phyloP scores from a whole-genome alignment of 805 yeast genomes.

The Komagataella populi region DNA sequence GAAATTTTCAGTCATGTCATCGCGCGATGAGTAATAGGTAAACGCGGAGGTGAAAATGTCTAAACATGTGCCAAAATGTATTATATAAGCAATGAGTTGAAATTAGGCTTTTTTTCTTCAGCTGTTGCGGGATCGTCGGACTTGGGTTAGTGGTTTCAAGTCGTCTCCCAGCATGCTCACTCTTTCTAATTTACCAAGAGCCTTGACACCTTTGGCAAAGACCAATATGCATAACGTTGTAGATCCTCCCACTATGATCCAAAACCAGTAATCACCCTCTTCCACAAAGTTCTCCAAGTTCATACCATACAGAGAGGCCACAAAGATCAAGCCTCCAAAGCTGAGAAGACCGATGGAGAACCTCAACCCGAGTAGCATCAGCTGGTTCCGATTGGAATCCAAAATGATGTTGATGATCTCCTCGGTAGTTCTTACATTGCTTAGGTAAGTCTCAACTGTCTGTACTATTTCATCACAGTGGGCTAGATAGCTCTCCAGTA shows the following conservation, averaged over 20 bases:
- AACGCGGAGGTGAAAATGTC: neutral
- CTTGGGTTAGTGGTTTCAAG: neutral
- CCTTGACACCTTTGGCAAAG: conserved; percentile 38
- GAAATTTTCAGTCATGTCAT: neutral
- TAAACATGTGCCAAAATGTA: neutral
- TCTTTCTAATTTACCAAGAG: conserved; percentile 52
- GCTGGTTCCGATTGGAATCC: conserved; percentile 87
- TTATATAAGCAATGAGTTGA: neutral
- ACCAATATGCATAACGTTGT: conserved; percentile 25
- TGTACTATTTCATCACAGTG: conserved; percentile 93
- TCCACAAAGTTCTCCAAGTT: conserved; percentile 87
- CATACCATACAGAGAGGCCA: conserved; percentile 92
- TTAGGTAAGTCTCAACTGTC: conserved; percentile 58
- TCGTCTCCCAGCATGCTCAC: conserved; percentile 35
- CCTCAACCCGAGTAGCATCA: conserved; percentile 76
- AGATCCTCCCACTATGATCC: conserved; percentile 31
- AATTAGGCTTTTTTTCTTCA: neutral
- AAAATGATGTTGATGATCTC: conserved; percentile 87
- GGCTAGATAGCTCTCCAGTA: conserved; percentile 80
- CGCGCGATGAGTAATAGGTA: neutral
- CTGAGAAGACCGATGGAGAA: conserved; percentile 77
- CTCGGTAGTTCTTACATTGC: conserved; percentile 87
- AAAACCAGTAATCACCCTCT: conserved; percentile 62
- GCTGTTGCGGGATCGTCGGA: neutral
- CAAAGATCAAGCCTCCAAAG: conserved; percentile 64